Evolutionary conservation across 2,329 filamentous ascomycete species (phyloP).

Genomic region (Rosellinia necatrix): DNA sequence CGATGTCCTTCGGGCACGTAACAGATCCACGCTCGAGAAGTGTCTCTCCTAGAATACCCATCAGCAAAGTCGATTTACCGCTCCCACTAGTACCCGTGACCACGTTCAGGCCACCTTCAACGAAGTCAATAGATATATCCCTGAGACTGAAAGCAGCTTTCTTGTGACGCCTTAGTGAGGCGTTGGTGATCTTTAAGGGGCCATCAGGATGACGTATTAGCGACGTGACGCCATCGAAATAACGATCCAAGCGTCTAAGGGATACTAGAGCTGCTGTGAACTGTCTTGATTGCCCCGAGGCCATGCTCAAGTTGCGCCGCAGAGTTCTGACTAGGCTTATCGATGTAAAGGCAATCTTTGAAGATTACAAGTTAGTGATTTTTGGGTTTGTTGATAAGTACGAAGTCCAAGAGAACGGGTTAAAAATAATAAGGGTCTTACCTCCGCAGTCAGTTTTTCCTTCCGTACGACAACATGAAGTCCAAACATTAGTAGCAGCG

Average conservation of each 20-base stretch:
- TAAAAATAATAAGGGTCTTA: neutral
- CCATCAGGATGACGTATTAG: conserved; percentile 54
- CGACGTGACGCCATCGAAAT: conserved; percentile 56
- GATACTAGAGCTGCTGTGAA: conserved; percentile 52
- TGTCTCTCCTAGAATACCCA: conserved; percentile 60
- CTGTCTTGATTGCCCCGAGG: conserved; percentile 50
- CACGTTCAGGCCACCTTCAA: conserved; percentile 58
- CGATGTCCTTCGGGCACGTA: conserved; percentile 56
- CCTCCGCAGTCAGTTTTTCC: conserved; percentile 55
- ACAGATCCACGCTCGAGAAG: conserved; percentile 53
- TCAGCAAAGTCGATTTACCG: conserved; percentile 61
- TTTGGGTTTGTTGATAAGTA: neutral
- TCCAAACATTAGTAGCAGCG: conserved; percentile 59
- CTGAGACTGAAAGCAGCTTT: conserved; percentile 55
- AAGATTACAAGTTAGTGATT: neutral
- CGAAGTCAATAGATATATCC: conserved; percentile 56
- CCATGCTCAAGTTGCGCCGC: conserved; percentile 56
- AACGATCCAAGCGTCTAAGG: conserved; percentile 57
- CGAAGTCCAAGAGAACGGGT: neutral
- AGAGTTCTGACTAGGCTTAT: conserved; percentile 58
- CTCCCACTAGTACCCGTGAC: conserved; percentile 59
- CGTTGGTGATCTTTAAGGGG: conserved; percentile 51
- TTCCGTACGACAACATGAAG: conserved; percentile 54
- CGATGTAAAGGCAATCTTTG: conserved; percentile 59
- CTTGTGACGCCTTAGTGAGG: conserved; percentile 55